phyloP scores from a whole-genome alignment of 2,329 filamentous ascomycete genomes.

The Fusarium subtropicale region DNA sequence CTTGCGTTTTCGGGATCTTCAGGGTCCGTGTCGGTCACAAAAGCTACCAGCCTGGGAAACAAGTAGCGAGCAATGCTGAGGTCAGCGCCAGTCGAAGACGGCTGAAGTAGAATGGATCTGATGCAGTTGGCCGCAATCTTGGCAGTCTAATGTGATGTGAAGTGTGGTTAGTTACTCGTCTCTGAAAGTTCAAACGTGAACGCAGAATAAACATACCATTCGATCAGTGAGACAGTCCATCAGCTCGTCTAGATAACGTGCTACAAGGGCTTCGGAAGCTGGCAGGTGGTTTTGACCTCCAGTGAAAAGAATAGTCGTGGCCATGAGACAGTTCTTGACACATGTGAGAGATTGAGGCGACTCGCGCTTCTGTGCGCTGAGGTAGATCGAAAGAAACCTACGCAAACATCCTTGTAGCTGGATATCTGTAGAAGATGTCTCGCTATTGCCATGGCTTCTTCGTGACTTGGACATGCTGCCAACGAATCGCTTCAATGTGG shows the following conservation, averaged over 20 bases:
- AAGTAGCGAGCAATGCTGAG: conserved; percentile 80
- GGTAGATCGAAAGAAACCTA: conserved; percentile 83
- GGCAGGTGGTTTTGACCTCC: conserved; percentile 79
- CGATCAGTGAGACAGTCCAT: conserved; percentile 84
- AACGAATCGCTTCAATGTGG: conserved; percentile 92
- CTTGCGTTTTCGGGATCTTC: conserved; percentile 86
- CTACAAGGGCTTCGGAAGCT: conserved; percentile 78
- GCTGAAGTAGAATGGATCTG: conserved; percentile 80
- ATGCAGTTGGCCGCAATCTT: conserved; percentile 93
- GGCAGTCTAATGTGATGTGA: conserved; percentile 67
- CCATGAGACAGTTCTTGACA: conserved; percentile 92
- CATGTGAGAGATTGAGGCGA: conserved; percentile 81
- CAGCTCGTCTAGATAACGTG: conserved; percentile 81
- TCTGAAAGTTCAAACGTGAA: neutral
- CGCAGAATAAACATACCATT: conserved; percentile 68
- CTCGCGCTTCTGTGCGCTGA: conserved; percentile 80
- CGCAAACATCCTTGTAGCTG: conserved; percentile 86
- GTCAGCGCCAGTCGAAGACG: conserved; percentile 72
- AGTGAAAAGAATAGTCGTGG: conserved; percentile 89
- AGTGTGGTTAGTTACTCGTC: conserved; percentile 19
- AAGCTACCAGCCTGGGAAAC: conserved; percentile 79
- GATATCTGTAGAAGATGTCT: conserved; percentile 65
- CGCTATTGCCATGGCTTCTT: conserved; percentile 52
- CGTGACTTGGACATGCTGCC: conserved; percentile 72
- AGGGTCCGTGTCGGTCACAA: conserved; percentile 75